Base-by-base conservation (phyloP, 306 rosid genomes). In the Glycine soja region DNA sequence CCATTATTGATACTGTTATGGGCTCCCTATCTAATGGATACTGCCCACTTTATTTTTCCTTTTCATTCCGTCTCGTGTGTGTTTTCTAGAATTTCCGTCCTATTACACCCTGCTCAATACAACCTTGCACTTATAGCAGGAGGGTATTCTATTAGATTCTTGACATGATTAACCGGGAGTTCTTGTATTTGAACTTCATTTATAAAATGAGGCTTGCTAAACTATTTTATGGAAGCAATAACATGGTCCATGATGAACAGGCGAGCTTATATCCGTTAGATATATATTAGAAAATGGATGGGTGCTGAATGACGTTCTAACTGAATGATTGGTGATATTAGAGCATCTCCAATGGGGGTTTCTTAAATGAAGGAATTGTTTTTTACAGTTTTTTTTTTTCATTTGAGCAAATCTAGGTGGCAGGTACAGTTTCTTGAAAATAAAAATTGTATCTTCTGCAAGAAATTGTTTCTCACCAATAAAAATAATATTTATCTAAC, bases 161-260 rank as follows among this genome's bases (percentile, higher is more conserved):
- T 54, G 10, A 46, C 16, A 30, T 63, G 64, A 76, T 48, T n/a
- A 12, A 32, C 18, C 7, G 2, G 51, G 50, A 69, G 61, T 70
- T 79, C 58, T 57, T 69, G 70, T 10, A 70, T 54, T 56, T 32
- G 47, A 79, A 58, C 70, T 45, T 45, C 40, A 4, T 14, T 67
- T 24, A 24, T 24, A 24, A 24, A 24, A 40, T 79, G 59, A 18
- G 2, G 51, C 56, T 52, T 66, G 74, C n/a, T 19, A 36, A 77
- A 66, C 66, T 59, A 48, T 47, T 70, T 47, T 47, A 6, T 48
- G 16, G 70, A 34, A 34, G 16, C 18, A 13, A 36, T 14, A 36
- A 32, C 16, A 15, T 5, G 56, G 56, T 69, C 56, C 40, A 4
- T 46, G 74, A 43, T 45, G 56, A 38, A 6, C 74, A 45, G 13